Percentiles rank a stretch among this genome's conserved stretches.
phyloP scores from a whole-genome alignment of 179 eudicot species.

The Monotropa hypopitys region DNA sequence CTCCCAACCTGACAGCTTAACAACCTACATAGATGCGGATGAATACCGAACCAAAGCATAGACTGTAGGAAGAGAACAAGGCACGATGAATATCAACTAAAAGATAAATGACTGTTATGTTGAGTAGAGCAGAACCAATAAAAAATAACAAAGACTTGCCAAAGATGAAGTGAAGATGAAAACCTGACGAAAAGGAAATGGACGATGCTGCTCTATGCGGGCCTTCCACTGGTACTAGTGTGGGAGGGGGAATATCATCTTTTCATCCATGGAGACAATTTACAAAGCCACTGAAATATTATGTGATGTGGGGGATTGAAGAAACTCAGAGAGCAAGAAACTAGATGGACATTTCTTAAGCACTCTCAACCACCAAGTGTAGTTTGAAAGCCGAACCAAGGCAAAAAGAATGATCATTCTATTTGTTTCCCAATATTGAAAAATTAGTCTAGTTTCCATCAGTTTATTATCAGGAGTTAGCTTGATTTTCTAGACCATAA shows the following conservation, averaged over 20 bases:
- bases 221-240: conserved; percentile 68
- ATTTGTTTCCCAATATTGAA: background rate
- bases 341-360: background rate
- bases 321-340: conserved; percentile 7
- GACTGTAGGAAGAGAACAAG: conserved; percentile 1
- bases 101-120: background rate
- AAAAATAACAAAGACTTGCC: conserved; percentile 26
- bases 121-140: conserved; percentile 5
- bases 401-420: background rate
- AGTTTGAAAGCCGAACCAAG: background rate
- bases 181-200: conserved; percentile 36
- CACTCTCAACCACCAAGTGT: background rate
- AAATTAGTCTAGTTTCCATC: background rate
- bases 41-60: background rate
- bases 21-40: conserved; percentile 4
- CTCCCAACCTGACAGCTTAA: conserved; percentile 1
- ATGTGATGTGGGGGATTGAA: conserved; percentile 10
- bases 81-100: background rate
- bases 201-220: conserved; percentile 42
- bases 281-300: conserved; percentile 7
- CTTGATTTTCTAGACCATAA: background rate
- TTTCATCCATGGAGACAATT: conserved; percentile 27
- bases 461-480: background rate
- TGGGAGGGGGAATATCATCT: conserved; percentile 46
- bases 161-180: conserved; percentile 22